Conservation (phyloP, 164 flowering plant species). For the Hamamelis virginiana region DNA sequence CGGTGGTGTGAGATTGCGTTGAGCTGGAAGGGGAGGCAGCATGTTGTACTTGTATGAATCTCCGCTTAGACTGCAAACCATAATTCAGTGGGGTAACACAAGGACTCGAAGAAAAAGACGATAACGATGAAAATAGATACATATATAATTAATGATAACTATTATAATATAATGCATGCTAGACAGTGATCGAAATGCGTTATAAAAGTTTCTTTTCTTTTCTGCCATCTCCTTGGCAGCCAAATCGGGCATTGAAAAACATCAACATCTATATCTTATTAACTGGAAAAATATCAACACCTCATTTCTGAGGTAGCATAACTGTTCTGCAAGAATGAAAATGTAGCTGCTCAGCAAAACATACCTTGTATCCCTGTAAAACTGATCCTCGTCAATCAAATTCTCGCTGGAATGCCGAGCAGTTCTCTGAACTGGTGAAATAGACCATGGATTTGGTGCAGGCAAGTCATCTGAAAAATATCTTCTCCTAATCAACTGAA, state of each 20-base stretch:
- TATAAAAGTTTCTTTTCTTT: no score
- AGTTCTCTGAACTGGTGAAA: constrained; percentile 46
- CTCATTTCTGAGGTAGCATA: no score
- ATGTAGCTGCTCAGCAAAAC: background rate
- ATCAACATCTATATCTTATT: no score
- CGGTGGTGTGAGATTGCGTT: constrained; percentile 88
- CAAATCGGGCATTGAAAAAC: no score
- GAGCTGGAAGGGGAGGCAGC: constrained; percentile 94
- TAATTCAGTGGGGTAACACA: background rate
- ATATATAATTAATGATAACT: background rate
- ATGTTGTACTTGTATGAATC: constrained; percentile 64
- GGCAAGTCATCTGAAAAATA: constrained; percentile 84
- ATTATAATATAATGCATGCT: background rate
- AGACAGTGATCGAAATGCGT: no score
- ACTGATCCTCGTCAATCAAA: constrained; percentile 58
- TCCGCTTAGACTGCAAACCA: constrained; percentile 44
- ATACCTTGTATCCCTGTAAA: constrained; percentile 54
- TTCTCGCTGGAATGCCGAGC: constrained; percentile 45
- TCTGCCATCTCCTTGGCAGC: no score
- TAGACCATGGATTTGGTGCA: constrained; percentile 65
- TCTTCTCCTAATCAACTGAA: constrained; percentile 89
- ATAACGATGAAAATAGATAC: background rate
- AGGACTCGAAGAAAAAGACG: background rate
- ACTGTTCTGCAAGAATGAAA: no score
- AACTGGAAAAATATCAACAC: no score